Evolutionary conservation across 116 monocot genomes (phyloP).

Genomic region (Posidonia oceanica): DNA sequence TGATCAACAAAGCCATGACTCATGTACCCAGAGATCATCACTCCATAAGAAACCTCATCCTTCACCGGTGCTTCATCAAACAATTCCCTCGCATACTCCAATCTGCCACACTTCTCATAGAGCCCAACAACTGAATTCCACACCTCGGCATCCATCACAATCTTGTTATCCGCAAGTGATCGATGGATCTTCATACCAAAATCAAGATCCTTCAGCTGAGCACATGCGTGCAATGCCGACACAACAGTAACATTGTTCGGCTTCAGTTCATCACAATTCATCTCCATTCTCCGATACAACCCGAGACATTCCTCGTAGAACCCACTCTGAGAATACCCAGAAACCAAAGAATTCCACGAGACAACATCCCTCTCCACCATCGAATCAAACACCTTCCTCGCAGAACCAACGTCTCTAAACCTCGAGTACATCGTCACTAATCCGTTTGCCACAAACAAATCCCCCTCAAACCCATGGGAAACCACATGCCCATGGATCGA

Average conservation of each 20-base stretch:
- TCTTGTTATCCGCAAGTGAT: conserved; percentile 22
- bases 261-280: conserved; percentile 7
- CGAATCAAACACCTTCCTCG: conserved; percentile 40
- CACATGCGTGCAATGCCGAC: conserved; percentile 48
- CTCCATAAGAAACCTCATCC: conserved; percentile 59
- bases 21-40: conserved; percentile 79
- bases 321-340: conserved; percentile 42
- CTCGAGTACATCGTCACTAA: conserved; percentile 61
- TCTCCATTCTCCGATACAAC: conserved; percentile 36
- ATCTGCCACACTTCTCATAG: conserved; percentile 69
- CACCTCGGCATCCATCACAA: conserved; percentile 32
- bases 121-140: conserved; percentile 68
- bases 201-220: conserved; percentile 38
- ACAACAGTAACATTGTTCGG: conserved; percentile 55
- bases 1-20: conserved; percentile 29
- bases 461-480: conserved; percentile 21
- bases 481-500: conserved; percentile 29
- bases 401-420: conserved; percentile 25
- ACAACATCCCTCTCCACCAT: conserved; percentile 40
- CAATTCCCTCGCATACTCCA: conserved; percentile 43
- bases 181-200: conserved; percentile 45
- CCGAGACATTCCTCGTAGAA: conserved; percentile 29
- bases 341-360: conserved; percentile 76
- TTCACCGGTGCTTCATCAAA: conserved; percentile 38
- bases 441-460: conserved; percentile 56